Evolutionary conservation across 495 filamentous ascomycete genomes (phyloP), one percentile per base, ranked within the genome.

Genomic region (Penicillium flavigenum): DNA sequence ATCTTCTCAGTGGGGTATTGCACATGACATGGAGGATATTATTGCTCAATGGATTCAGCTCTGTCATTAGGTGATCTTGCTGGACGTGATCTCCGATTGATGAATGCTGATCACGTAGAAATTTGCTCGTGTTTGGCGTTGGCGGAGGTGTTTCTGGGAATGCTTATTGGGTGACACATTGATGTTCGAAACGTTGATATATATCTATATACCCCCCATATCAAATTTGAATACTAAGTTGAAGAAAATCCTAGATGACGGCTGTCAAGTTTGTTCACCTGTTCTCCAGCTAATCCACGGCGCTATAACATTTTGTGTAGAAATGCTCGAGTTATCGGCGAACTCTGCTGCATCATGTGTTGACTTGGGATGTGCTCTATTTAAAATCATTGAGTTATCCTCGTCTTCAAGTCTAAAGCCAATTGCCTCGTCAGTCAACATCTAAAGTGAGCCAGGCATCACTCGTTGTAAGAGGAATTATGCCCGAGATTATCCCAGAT

Each of bases 11-110:
- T 80, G 77, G 77, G 76, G 77, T 0, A 72, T 80, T 54, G 78
- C 78, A 19, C 70, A 72, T 63, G 76, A 80, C 52, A 80, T 80
- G 78, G 76, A 75, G 48, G 71, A 77, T 41, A 72, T 79, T 43
- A 56, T 79, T 43, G 69, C 76, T 9, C 63, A 72, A 45, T 80
- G 78, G 78, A 80, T 78, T 57, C 64, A 70, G 10, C 58, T 78
- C 1, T 79, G 73, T 54, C 76, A 79, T 65, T 79, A 63, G 57
- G 34, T 34, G 38, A 32, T 10, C 11, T 1, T 27, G 47, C 57
- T 50, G 46, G 7, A 16, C 11, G 36, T 7, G 3, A 10, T 45
- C 16, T 20, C n/a, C 3, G 16, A 1, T 17, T 47, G 16, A 19
- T 14, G 12, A 48, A 17, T 34, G 26, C 5, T 32, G 16, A 5